Evolutionary conservation across 2,329 filamentous ascomycete genomes (phyloP), one percentile per base, ranked within the genome.

Genomic region (Cytospora chrysosperma): DNA sequence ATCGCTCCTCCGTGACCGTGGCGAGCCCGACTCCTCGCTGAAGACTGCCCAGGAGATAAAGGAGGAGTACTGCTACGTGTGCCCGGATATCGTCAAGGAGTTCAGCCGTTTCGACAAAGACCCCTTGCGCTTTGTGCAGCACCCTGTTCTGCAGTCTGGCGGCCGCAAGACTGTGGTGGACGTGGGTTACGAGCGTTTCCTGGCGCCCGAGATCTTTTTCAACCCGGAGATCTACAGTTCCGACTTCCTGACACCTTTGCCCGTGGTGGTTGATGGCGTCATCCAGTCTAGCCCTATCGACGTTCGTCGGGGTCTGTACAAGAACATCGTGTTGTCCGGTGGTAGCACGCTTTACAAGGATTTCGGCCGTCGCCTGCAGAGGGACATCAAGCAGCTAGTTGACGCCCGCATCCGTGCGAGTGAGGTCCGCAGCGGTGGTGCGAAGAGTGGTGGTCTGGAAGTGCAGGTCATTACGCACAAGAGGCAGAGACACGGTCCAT

Each of bases 161-260:
- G 95, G 95, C 67, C 89, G 91, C 70, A 88, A 91, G 70, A 88
- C 94, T 26, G 85, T 82, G 1, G 92, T 99, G 54, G 96, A 99
- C 72, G 91, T 99, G 59, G 95, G 95, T 59, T 99, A 98, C 79
- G 95, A 99, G 78, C 91, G 95, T 37, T 99, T 99, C 84, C 84
- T 99, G 65, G 95, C 95, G 2, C 96, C 96, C 27, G 95, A 99
- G 77, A 99, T 99, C 74, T 99, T 99, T 80, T 99, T 99, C 87
- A 99, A 99, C 79, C 95, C 95, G 32, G 95, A 99, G 80, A 99
- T 99, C 73, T 98, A 98, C 84, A 97, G 92, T 67, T 98, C 94
- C 69, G 95, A 99, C 75, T 99, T 99, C 82, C 81, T 99, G 69
- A 99, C 95, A 15, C 95, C 95, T 17, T 85, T 99, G 10, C 95